phyloP scores from a whole-genome alignment of 495 filamentous ascomycete species.

The Xylaria nigripes region DNA sequence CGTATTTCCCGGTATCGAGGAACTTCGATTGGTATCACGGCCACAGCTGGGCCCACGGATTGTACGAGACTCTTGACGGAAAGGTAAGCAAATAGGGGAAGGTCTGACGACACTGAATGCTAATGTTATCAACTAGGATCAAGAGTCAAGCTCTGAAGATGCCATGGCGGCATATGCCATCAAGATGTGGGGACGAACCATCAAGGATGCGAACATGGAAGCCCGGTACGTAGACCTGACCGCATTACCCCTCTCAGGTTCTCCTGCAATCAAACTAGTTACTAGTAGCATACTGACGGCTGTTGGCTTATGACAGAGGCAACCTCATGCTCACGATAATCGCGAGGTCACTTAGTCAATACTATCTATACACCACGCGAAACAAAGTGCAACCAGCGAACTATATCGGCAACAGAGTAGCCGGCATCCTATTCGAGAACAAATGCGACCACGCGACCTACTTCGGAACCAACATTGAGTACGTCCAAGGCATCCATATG shows the following conservation, averaged over 20 bases:
- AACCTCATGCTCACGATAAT: conserved; percentile 78
- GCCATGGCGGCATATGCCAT: conserved; percentile 79
- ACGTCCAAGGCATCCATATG: conserved; percentile 96
- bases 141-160: conserved; percentile 90
- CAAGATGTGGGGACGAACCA: conserved; percentile 86
- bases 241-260: background rate
- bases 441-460: conserved; percentile 94
- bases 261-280: background rate
- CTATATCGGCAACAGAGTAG: conserved; percentile 78
- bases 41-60: conserved; percentile 91
- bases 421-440: conserved; percentile 94
- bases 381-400: conserved; percentile 70
- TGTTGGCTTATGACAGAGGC: conserved; percentile 33
- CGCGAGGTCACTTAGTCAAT: conserved; percentile 59
- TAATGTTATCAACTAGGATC: conserved; percentile 40
- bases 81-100: conserved; percentile 38
- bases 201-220: conserved; percentile 70
- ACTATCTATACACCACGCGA: conserved; percentile 65
- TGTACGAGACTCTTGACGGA: conserved; percentile 85
- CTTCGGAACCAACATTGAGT: conserved; percentile 75
- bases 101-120: background rate
- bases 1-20: conserved; percentile 77
- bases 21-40: conserved; percentile 92
- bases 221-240: conserved; percentile 42
- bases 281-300: background rate